phyloP scores from a whole-genome alignment of 2,329 filamentous ascomycete species.

The Davidsoniella virescens region DNA sequence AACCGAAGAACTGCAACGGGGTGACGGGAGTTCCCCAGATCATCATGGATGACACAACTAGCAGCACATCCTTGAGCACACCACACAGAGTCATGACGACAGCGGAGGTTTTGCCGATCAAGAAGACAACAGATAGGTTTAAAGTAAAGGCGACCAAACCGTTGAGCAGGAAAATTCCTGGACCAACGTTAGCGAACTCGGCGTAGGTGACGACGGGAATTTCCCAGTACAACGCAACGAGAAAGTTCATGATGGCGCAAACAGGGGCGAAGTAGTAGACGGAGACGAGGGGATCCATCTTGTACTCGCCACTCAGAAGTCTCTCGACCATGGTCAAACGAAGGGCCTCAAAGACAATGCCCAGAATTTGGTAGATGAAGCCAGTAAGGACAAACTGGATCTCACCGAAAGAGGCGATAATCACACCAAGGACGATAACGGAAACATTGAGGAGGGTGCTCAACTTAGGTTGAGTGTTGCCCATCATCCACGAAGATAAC shows the following conservation, averaged over 20 bases:
- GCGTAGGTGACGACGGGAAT: conserved; percentile 50
- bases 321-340: conserved; percentile 74
- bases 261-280: conserved; percentile 82
- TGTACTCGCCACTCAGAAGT: conserved; percentile 69
- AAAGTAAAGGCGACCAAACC: conserved; percentile 64
- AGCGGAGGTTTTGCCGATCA: conserved; percentile 78
- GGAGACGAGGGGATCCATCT: conserved; percentile 81
- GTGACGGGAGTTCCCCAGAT: conserved; percentile 67
- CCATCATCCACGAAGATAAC: conserved; percentile 73
- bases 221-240: conserved; percentile 59
- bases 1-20: conserved; percentile 65
- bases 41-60: conserved; percentile 63
- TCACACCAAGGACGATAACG: conserved; percentile 82
- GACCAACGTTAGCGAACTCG: conserved; percentile 58
- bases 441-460: conserved; percentile 86
- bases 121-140: conserved; percentile 72
- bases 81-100: conserved; percentile 75
- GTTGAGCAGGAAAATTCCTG: conserved; percentile 57
- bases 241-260: conserved; percentile 66
- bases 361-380: conserved; percentile 62
- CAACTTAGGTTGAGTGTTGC: conserved; percentile 67
- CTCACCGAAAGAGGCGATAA: conserved; percentile 89
- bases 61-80: conserved; percentile 75
- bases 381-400: conserved; percentile 78
- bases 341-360: conserved; percentile 67